These are phyloP conservation scores for Lablab purpureus DNA, from an alignment of 306 rosid species.

Conservation along the genomic window DNA sequence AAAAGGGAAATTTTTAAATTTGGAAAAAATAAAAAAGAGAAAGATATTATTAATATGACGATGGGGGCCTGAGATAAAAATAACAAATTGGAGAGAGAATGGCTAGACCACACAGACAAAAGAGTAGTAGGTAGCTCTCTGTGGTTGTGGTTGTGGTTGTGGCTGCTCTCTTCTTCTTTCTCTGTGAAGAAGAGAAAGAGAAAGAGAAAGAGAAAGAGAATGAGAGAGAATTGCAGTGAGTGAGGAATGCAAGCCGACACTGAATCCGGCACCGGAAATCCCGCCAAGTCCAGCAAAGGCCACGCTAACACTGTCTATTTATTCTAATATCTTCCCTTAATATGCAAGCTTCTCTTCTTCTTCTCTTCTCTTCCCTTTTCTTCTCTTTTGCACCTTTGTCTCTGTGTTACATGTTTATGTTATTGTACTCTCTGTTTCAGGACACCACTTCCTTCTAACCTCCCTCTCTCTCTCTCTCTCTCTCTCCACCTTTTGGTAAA, in stretches of 20 bases:
- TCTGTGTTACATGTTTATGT: not conserved
- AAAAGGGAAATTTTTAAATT: constrained; percentile 40
- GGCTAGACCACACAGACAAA: not conserved
- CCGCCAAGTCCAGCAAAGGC: constrained; percentile 54
- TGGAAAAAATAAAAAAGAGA: constrained; percentile 15
- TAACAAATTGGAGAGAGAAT: constrained; percentile 26
- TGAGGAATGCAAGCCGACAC: constrained; percentile 10
- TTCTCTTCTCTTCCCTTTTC: constrained; percentile 2
- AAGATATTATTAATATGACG: constrained; percentile 9
- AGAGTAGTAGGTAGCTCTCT: not conserved
- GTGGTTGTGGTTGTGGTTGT: not conserved
- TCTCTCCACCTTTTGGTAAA: not conserved
- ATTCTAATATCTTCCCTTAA: constrained; percentile 16
- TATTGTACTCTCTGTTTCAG: constrained; percentile 6
- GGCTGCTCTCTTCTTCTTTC: not conserved
- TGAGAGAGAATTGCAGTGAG: not conserved
- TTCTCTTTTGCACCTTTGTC: not conserved
- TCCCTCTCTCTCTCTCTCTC: not conserved
- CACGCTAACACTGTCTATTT: not conserved
- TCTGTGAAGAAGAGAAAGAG: not conserved
- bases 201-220: not conserved
- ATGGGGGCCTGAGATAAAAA: constrained; percentile 32
- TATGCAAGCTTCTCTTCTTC: not conserved
- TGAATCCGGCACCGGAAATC: constrained; percentile 54
- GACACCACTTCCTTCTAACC: constrained; percentile 6